Evolutionary conservation across 2,329 filamentous ascomycete genomes (phyloP).

Genomic region (Apiospora malaysiana): DNA sequence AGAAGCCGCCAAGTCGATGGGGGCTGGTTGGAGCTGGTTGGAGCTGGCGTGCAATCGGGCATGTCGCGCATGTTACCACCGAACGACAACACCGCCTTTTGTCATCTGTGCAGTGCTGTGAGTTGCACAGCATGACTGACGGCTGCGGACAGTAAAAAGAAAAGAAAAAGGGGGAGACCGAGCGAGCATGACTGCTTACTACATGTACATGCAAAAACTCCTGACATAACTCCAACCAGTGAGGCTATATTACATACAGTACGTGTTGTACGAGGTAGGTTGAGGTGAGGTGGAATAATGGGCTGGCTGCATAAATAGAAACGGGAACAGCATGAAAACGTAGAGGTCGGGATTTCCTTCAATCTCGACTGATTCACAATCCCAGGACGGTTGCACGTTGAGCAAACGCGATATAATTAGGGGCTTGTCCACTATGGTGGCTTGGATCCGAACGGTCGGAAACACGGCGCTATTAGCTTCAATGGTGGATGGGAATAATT

Average conservation of each 20-base stretch:
- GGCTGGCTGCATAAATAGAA: not conserved
- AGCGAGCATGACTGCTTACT: not conserved
- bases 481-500: conserved; percentile 6
- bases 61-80: not conserved
- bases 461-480: conserved; percentile 18
- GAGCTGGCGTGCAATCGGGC: not conserved
- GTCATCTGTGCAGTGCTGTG: not conserved
- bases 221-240: too few relatives aligned
- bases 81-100: not conserved
- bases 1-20: conserved; percentile 7
- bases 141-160: not conserved
- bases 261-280: not conserved
- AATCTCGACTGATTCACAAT: not conserved
- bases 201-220: too few relatives aligned
- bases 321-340: conserved; percentile 2
- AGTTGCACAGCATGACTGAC: not conserved
- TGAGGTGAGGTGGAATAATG: not conserved
- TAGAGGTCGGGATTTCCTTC: conserved; percentile 12
- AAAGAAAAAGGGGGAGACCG: not conserved
- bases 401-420: conserved; percentile 15
- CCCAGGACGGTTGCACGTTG: not conserved
- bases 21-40: not conserved
- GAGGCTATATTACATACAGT: not conserved
- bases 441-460: conserved; percentile 18
- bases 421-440: conserved; percentile 17